A percentile compares a stretch with the other conserved stretches of the same genome.
phyloP scores from a whole-genome alignment of 2,329 filamentous ascomycete species.

The Dothistroma pini region DNA sequence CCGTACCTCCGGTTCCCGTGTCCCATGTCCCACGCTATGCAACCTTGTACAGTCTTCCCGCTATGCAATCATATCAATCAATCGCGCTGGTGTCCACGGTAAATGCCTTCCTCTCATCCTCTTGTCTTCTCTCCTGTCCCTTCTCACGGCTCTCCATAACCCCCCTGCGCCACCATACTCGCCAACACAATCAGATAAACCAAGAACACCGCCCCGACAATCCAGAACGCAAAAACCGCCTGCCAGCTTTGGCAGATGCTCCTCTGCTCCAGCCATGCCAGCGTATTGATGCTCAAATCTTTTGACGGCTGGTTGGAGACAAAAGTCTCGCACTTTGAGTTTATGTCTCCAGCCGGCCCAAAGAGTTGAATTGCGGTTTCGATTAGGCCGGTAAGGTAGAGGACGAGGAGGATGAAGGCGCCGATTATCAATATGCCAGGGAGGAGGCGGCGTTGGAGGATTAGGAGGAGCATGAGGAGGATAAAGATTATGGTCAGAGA shows the following conservation, averaged over 20 bases:
- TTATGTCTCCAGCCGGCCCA: constrained; percentile 53
- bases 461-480: constrained; percentile 55
- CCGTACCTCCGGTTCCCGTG: background rate
- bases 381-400: constrained; percentile 60
- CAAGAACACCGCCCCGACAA: constrained; percentile 60
- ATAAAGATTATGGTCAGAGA: constrained; percentile 57
- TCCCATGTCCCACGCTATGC: background rate
- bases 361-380: constrained; percentile 62
- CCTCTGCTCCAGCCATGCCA: constrained; percentile 61
- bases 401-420: constrained; percentile 58
- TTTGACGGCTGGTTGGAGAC: constrained; percentile 47
- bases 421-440: constrained; percentile 58
- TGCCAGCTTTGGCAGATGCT: constrained; percentile 63
- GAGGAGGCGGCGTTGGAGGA: constrained; percentile 54
- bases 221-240: constrained; percentile 61
- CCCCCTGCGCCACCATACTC: constrained; percentile 31
- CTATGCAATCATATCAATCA: constrained; percentile 1
- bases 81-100: background rate
- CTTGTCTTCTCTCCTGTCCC: background rate
- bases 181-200: constrained; percentile 64
- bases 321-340: constrained; percentile 57
- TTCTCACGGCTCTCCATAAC: constrained; percentile 24
- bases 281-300: constrained; percentile 52
- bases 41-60: background rate
- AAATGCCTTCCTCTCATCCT: background rate